A percentile compares a stretch with the other conserved stretches of the same genome.
Conservation (phyloP, 2,329 filamentous ascomycete species). For the Corynespora cassiicola region DNA sequence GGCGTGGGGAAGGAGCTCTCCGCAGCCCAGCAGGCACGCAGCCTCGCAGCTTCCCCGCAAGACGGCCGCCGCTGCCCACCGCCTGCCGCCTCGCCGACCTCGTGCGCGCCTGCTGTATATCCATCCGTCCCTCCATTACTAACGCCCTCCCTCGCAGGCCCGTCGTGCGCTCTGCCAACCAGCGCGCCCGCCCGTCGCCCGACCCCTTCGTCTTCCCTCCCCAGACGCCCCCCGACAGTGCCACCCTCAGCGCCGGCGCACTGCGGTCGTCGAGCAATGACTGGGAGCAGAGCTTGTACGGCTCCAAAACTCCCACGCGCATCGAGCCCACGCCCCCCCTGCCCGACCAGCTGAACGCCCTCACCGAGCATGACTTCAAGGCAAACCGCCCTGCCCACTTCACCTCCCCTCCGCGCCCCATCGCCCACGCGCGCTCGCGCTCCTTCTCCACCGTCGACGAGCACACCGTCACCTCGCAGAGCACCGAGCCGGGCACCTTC, state of each 20-base stretch:
- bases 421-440: conserved; percentile 61
- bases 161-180: conserved; percentile 42
- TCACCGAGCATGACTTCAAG: conserved; percentile 22
- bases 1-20: background rate
- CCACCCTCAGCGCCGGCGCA: conserved; percentile 33
- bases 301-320: conserved; percentile 36
- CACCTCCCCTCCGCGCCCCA: conserved; percentile 25
- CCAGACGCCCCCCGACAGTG: conserved; percentile 46
- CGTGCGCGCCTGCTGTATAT: no score
- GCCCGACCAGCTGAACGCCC: conserved; percentile 18
- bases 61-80: conserved; percentile 5
- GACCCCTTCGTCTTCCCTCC: conserved; percentile 48
- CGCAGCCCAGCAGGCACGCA: no score
- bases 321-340: conserved; percentile 32
- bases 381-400: conserved; percentile 19
- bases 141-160: conserved; percentile 34
- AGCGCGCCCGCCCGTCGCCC: conserved; percentile 38
- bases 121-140: conserved; percentile 18
- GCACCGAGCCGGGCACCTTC: conserved; percentile 71
- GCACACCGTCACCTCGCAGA: conserved; percentile 53
- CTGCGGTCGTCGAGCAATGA: conserved; percentile 42
- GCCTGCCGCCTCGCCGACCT: no score
- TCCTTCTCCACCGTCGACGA: conserved; percentile 82
- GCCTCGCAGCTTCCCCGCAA: no score
- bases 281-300: conserved; percentile 43